Base-by-base conservation (phyloP, 208 protist genomes). In the Leishmania martiniquensis region DNA sequence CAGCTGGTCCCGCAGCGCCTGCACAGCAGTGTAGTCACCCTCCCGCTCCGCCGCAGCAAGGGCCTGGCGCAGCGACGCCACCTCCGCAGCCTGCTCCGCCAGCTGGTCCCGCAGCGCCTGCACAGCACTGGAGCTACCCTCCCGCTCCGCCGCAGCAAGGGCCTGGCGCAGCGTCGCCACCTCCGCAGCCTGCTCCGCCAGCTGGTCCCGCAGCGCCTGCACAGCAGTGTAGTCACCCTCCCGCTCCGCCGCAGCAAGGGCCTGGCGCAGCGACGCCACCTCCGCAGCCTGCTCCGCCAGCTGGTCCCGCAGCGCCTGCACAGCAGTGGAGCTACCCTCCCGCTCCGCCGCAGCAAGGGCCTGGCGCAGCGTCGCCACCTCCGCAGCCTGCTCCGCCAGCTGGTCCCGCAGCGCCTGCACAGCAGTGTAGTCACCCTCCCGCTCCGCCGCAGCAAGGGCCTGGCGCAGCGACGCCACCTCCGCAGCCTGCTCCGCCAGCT, bases 21-120 rank as follows among this genome's bases (percentile, higher is more conserved):
- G 54, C n/a, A n/a, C n/a, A n/a, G n/a, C n/a, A n/a, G n/a, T n/a
- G n/a, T n/a, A n/a, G n/a, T n/a, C n/a, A n/a, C n/a, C n/a, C 47
- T 59, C 54, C 4, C 54, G 54, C 17, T 13, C 12, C 54, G 54
- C 22, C 54, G 4, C 54, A 59, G 17, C 54, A 17, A 59, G 54
- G 12, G 5, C 13, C 54, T 59, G 13, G 54, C 54, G 54, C 13
- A 59, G 54, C 22, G 4, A 3, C 3, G 13, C 13, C 54, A 59
- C 25, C 54, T 59, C 54, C 54, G 54, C 54, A 42, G 25, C 60
- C 44, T 22, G 17, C 32, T 17, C 22, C 60, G 29, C 49, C 25
- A 76, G 60, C 57, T 25, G 54, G 54, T 59, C 54, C 3, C 54
- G 71, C 54, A 59, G 54, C 54, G 54, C 54, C 54, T 59, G 54